These are phyloP conservation scores for Pythium pyrilobum DNA, from an alignment of 352 stramenopile species.

Conservation along the genomic window DNA sequence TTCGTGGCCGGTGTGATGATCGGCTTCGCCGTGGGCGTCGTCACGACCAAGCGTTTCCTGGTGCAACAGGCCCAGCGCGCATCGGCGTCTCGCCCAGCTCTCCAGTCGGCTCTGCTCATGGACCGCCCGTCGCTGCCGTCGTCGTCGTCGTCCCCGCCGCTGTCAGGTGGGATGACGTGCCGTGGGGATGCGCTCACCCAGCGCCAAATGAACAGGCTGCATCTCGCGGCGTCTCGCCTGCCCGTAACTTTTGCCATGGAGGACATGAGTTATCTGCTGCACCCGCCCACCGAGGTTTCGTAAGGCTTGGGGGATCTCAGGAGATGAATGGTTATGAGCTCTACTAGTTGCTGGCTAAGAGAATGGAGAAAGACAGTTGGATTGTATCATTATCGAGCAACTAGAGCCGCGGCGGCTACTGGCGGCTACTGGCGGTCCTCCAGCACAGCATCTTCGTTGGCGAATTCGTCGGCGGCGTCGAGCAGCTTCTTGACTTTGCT, in stretches of 20 bases:
- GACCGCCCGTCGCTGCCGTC: slow-evolving; percentile 1
- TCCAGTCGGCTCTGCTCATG: slow-evolving; percentile 7
- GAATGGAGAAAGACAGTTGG: not conserved
- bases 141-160: not conserved
- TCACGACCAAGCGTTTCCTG: not conserved
- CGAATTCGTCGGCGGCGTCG: slow-evolving; percentile 1
- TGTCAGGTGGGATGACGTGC: not conserved
- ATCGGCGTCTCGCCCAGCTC: not conserved
- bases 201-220: slow-evolving; percentile 12
- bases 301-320: too few species aligned
- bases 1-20: slow-evolving; percentile 14
- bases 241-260: slow-evolving; percentile 16
- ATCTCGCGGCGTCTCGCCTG: slow-evolving; percentile 12
- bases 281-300: slow-evolving; percentile 9
- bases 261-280: slow-evolving; percentile 18
- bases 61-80: not conserved
- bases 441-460: not conserved
- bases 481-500: slow-evolving; percentile 22
- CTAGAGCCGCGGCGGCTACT: too few species aligned
- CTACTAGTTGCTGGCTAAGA: too few species aligned
- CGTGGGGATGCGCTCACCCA: slow-evolving; percentile 7
- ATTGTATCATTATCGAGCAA: not conserved
- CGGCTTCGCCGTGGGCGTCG: slow-evolving; percentile 9
- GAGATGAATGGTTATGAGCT: too few species aligned
- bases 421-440: too few species aligned